Evolutionary conservation across 805 yeast genomes (phyloP).

Genomic region (Starmerella sp.): DNA sequence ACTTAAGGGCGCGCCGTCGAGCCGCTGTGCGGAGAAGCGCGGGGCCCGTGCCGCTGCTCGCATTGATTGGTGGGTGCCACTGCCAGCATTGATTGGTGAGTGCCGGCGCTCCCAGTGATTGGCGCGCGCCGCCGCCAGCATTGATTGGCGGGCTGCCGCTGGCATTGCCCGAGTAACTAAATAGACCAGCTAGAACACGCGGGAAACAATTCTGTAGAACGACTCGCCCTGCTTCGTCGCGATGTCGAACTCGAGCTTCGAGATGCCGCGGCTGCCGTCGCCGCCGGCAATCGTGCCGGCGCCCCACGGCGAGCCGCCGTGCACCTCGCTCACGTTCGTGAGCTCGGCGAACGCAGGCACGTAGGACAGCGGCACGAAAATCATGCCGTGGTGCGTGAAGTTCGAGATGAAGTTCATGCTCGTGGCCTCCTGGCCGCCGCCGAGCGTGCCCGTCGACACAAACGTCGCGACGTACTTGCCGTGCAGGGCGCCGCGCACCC

Average conservation of each 20-base stretch:
- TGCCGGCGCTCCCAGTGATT: no score
- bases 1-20: no score
- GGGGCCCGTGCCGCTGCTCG: no score
- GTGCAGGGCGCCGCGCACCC: constrained; percentile 57
- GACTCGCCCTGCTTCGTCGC: constrained; percentile 57
- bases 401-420: constrained; percentile 45
- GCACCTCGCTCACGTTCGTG: constrained; percentile 51
- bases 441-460: constrained; percentile 57
- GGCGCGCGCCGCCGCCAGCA: not conserved
- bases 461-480: constrained; percentile 70
- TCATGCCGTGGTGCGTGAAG: constrained; percentile 65
- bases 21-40: no score
- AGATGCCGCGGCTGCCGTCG: constrained; percentile 64
- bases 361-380: constrained; percentile 69
- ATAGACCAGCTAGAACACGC: constrained; percentile 12
- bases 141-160: not conserved
- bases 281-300: constrained; percentile 67
- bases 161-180: no score
- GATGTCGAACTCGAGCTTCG: constrained; percentile 50
- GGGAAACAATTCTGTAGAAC: constrained; percentile 41
- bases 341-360: constrained; percentile 43
- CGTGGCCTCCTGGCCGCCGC: constrained; percentile 73
- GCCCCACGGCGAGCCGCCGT: constrained; percentile 83
- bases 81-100: no score
- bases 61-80: no score